phyloP scores from a whole-genome alignment of 345 rosid species.

The Theobroma cacao region DNA sequence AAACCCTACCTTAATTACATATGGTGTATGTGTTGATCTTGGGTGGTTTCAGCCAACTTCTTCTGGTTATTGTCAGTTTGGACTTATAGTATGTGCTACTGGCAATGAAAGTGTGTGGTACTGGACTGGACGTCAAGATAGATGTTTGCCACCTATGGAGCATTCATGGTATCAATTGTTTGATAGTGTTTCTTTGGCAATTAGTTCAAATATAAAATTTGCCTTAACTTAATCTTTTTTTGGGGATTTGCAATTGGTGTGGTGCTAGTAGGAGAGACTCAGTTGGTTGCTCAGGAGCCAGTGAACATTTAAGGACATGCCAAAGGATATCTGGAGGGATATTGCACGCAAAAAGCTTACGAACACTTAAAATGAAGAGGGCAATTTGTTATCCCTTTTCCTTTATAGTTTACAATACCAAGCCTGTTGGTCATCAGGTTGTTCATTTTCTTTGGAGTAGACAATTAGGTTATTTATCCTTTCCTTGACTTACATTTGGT shows the following conservation, averaged over 20 bases:
- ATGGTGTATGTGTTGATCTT: constrained; percentile 62
- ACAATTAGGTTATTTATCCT: constrained; percentile 7
- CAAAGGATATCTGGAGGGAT: constrained; percentile 56
- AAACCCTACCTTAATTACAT: constrained; percentile 64
- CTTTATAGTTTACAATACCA: constrained; percentile 59
- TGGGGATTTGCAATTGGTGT: constrained; percentile 31
- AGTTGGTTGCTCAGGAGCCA: constrained; percentile 17
- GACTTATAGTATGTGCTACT: constrained; percentile 50
- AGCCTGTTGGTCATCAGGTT: constrained; percentile 96
- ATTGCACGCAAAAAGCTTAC: constrained; percentile 64
- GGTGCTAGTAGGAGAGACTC: constrained; percentile 27
- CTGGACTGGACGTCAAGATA: constrained; percentile 29
- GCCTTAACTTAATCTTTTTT: neutral
- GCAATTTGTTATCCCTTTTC: constrained; percentile 53
- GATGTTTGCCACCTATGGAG: constrained; percentile 29
- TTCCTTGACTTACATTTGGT: constrained; percentile 6
- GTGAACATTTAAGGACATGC: constrained; percentile 32
- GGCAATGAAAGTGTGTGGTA: constrained; percentile 31
- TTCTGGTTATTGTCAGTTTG: constrained; percentile 77
- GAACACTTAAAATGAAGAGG: constrained; percentile 55
- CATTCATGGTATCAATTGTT: constrained; percentile 43
- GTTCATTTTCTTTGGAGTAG: constrained; percentile 10
- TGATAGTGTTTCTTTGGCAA: neutral
- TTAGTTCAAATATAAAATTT: neutral
- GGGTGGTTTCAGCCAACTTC: constrained; percentile 87